Conservation (phyloP, 2,329 filamentous ascomycete genomes). For the Colletotrichum tropicicola region DNA sequence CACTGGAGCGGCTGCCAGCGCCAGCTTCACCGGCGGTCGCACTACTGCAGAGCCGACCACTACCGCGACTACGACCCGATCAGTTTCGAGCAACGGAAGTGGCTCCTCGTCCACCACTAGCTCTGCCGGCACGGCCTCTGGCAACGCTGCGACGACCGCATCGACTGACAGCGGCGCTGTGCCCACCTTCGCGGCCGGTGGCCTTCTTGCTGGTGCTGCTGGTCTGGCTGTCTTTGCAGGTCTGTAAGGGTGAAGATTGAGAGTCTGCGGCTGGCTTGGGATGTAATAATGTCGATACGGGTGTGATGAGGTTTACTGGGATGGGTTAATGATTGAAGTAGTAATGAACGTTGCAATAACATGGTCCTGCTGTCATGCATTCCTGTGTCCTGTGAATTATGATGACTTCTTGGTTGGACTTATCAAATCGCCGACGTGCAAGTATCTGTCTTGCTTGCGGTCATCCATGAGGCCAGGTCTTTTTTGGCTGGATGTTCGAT, state of each 20-base stretch:
- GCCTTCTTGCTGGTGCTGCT: conserved; percentile 36
- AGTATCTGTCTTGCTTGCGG: too few relatives aligned
- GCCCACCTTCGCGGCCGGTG: conserved; percentile 37
- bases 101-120: background rate
- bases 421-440: too few relatives aligned
- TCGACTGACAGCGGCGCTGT: conserved; percentile 34
- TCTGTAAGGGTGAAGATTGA: conserved; percentile 31
- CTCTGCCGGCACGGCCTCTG: conserved; percentile 20
- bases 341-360: conserved; percentile 1
- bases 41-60: background rate
- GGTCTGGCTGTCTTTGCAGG: conserved; percentile 39
- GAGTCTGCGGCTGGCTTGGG: background rate
- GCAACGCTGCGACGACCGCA: conserved; percentile 12
- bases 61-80: background rate
- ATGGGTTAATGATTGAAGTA: background rate
- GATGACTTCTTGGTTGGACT: too few relatives aligned
- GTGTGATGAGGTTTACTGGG: background rate
- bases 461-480: too few relatives aligned
- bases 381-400: background rate
- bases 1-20: conserved; percentile 48
- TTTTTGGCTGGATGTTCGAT: too few relatives aligned
- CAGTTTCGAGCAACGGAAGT: background rate
- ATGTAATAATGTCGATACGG: background rate
- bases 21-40: conserved; percentile 38
- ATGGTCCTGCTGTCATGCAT: background rate